Base-by-base conservation (phyloP, 192 early-diverging fungal species). In the Backusella parvicylindrica region DNA sequence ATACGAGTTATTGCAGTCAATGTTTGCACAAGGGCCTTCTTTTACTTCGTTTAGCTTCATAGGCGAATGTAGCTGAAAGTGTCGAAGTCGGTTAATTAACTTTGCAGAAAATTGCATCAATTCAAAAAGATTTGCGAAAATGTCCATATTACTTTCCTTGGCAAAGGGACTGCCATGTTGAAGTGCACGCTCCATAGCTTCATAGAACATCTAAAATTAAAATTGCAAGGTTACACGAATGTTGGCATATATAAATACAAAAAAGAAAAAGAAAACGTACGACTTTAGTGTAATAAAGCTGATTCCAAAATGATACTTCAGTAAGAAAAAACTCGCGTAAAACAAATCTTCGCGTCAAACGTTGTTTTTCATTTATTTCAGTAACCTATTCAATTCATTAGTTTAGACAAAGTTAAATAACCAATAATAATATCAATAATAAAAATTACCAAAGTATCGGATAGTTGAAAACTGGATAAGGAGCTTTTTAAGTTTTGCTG, bases 281-380 rank as follows among this genome's bases (percentile, higher is more conserved):
- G 16, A 74, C 67, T 64, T 79, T 79, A 15, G 73, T 71, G 26
- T 75, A 81, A 32, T 79, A 77, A 77, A 86, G 56, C 70, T 84
- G 84, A 70, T 84, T 81, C 71, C 84, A 69, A 64, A 74, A 79
- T 21, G 77, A 69, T 6, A 74, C 73, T 70, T 79, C 77, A 1
- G 77, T 79, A 13, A 67, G 31, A 21, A 74, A 79, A 36, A 79
- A 70, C 28, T 79, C 77, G 31, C 68, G 50, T 16, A 79, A 56
- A 40, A 79, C 74, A 35, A 79, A 79, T 15, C 47, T 37, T 41
- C 77, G 36, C 32, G 73, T 79, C 35, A 75, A 32, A 4, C 21
- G 30, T 36, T 69, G 35, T 11, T 56, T 68, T 18, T 75, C 65
- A 21, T 28, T 26, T 36, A 68, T 75, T 26, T 75, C 64, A 32